Conservation (phyloP, 2,329 filamentous ascomycete species). For the Alternaria longipes region DNA sequence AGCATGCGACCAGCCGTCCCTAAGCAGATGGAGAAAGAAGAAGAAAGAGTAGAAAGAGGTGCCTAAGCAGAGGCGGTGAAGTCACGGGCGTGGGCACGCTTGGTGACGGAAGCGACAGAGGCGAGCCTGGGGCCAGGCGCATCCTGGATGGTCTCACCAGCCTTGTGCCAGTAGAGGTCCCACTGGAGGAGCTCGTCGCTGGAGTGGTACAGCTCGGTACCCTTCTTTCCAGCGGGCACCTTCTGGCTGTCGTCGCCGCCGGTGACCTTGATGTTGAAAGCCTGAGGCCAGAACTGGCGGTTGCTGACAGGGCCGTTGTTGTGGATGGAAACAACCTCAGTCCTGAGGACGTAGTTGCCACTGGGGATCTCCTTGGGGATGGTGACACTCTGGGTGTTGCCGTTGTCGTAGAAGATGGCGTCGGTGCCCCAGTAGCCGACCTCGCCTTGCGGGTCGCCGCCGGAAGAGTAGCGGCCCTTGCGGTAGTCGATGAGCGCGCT, state of each 20-base stretch:
- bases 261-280: slow-evolving; percentile 47
- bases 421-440: slow-evolving; percentile 47
- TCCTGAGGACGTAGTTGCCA: slow-evolving; percentile 49
- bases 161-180: slow-evolving; percentile 44
- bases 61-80: slow-evolving; percentile 37
- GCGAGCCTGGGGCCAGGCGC: slow-evolving; percentile 37
- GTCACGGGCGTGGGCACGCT: slow-evolving; percentile 37
- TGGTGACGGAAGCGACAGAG: slow-evolving; percentile 23
- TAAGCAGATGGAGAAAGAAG: background rate
- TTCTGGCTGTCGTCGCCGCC: slow-evolving; percentile 37
- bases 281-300: slow-evolving; percentile 49
- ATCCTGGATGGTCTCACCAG: slow-evolving; percentile 31
- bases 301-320: slow-evolving; percentile 44
- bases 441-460: slow-evolving; percentile 26
- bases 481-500: slow-evolving; percentile 40
- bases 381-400: slow-evolving; percentile 42
- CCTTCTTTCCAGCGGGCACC: slow-evolving; percentile 41
- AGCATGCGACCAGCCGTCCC: background rate
- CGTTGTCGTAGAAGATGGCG: slow-evolving; percentile 47
- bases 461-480: slow-evolving; percentile 37
- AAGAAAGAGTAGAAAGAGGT: background rate
- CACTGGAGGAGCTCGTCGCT: slow-evolving; percentile 40
- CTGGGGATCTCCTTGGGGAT: slow-evolving; percentile 45
- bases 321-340: slow-evolving; percentile 48
- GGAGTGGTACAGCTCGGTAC: slow-evolving; percentile 41